A percentile compares a stretch with the other conserved stretches of the same genome.
These are phyloP conservation scores for Debaryomycetaceae sp. DNA, from an alignment of 1,139 yeast species.

Conservation along the genomic window DNA sequence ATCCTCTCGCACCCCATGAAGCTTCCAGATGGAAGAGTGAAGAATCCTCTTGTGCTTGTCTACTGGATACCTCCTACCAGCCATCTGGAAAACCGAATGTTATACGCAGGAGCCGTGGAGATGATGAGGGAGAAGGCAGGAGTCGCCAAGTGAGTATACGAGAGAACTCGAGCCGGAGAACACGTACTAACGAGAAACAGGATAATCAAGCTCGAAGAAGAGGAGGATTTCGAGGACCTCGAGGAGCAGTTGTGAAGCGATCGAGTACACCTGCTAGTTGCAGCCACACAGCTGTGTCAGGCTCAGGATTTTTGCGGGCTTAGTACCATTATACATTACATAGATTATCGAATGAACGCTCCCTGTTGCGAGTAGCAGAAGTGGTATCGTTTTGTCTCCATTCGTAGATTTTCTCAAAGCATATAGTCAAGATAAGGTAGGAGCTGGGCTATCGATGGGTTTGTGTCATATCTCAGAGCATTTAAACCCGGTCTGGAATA, in stretches of 20 bases:
- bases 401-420: too few species aligned
- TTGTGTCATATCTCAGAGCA: background rate
- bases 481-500: background rate
- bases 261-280: background rate
- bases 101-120: conserved; percentile 88
- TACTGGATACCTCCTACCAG: conserved; percentile 88
- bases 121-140: conserved; percentile 75
- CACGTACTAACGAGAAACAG: conserved; percentile 29
- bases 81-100: conserved; percentile 75
- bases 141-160: conserved; percentile 52
- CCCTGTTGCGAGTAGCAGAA: too few species aligned
- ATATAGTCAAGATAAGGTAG: too few species aligned
- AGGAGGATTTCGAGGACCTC: conserved; percentile 58
- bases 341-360: too few species aligned
- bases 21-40: conserved; percentile 65
- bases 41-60: conserved; percentile 69
- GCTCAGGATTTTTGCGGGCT: too few species aligned
- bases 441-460: background rate
- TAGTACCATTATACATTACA: too few species aligned
- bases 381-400: too few species aligned
- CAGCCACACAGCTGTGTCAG: too few species aligned
- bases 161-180: background rate
- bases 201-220: conserved; percentile 54
- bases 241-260: conserved; percentile 18
- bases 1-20: conserved; percentile 76